Evolutionary conservation across 2,329 filamentous ascomycete species (phyloP).

Genomic region (Pseudocercospora pini-densiflorae): DNA sequence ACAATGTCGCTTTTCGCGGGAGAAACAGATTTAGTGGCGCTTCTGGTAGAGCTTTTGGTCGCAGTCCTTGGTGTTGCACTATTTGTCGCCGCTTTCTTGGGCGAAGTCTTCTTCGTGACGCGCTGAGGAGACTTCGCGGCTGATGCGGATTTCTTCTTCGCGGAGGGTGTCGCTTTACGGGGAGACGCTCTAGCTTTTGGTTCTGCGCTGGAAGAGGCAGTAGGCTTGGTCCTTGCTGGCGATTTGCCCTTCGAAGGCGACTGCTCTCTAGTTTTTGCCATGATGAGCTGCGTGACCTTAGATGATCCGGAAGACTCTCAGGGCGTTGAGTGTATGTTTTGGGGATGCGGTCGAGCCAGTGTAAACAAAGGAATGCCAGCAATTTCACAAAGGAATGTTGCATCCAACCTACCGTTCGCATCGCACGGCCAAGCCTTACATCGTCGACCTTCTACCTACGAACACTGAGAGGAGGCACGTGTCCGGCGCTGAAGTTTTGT

Average conservation of each 20-base stretch:
- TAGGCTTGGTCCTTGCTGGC: not conserved
- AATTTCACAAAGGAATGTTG: conserved; percentile 28
- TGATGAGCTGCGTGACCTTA: not conserved
- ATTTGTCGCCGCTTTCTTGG: conserved; percentile 6
- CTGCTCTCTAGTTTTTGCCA: conserved; percentile 16
- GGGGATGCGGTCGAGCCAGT: not conserved
- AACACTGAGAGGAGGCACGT: not conserved
- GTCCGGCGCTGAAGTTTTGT: not conserved
- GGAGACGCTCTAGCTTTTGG: conserved; percentile 8
- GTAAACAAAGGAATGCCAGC: conserved; percentile 26
- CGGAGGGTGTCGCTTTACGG: conserved; percentile 14
- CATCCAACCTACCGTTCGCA: conserved; percentile 22
- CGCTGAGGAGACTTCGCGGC: not conserved
- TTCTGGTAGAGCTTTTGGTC: conserved; percentile 9
- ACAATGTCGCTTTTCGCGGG: conserved; percentile 1
- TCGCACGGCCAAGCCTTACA: not conserved
- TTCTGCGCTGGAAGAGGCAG: not conserved
- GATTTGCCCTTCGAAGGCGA: conserved; percentile 8
- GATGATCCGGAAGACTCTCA: not conserved
- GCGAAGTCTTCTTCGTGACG: conserved; percentile 9
- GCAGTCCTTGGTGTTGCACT: conserved; percentile 8
- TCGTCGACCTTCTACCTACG: not conserved
- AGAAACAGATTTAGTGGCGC: conserved; percentile 14
- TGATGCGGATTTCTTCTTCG: conserved; percentile 8
- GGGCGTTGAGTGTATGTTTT: not conserved